Base-by-base conservation (phyloP, 768 basidiomycete species). In the Leccinum longicurvipes region DNA sequence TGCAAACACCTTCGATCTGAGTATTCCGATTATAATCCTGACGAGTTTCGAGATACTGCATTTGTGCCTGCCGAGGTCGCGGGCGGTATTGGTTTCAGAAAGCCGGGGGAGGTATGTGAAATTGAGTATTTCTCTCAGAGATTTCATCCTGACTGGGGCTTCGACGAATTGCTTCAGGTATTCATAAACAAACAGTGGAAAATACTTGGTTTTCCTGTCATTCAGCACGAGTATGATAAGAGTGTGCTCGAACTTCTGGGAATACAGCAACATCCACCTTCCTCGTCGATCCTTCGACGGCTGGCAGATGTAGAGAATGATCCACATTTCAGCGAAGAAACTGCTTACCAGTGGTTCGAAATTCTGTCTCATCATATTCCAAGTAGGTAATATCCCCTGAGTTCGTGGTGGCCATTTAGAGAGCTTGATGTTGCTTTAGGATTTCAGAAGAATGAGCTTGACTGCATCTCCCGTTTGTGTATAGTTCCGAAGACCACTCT, bases 271-370 rank as follows among this genome's bases (percentile, higher is more conserved):
- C 80, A 90, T 65, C 92, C 93, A 3, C 77, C 87, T 0, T 73
- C 83, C 3, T 64, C 76, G 1, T 72, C 76, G 48, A 68, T 96
- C 8, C 74, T 93, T 11, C 55, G 76, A 5, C 65, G 82, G 0
- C 73, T 95, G 12, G 4, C 6, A 17, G 7, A 34, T 17, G 3
- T 17, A 8, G 70, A 79, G 50, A 74, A 71, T 23, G 79, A 72
- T 15, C 83, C 85, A 10, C 86, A 89, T 1, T 65, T 71, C n/a
- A 74, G 77, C 31, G 67, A 79, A 21, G 66, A 65, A 4, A 74
- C 80, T 47, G 92, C 88, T 2, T 73, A 73, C 27, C 67, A 73
- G 50, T 85, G 86, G 78, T 94, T 93, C 62, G 76, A 78, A 28
- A 74, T 83, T 6, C 74, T 93, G 50, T 80, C 87, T 0, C 73